These are phyloP conservation scores for Colletotrichum tropicale DNA, from an alignment of 2,329 filamentous ascomycete species.

Conservation along the genomic window DNA sequence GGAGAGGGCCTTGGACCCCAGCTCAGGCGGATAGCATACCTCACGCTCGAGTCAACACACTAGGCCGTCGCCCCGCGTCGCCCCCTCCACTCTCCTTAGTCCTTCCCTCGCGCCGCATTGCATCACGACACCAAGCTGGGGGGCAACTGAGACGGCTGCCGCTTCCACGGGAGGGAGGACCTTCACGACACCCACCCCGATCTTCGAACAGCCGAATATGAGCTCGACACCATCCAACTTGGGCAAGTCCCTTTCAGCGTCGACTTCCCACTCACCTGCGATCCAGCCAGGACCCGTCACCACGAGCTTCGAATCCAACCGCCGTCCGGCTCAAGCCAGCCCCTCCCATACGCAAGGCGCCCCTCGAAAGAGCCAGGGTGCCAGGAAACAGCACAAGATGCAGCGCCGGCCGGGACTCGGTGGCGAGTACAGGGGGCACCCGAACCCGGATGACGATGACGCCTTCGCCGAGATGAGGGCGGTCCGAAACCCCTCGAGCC, in stretches of 20 bases:
- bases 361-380: constrained; percentile 76
- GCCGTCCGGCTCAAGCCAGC: constrained; percentile 47
- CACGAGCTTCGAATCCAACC: constrained; percentile 54
- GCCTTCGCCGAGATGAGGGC: constrained; percentile 79
- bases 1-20: neutral
- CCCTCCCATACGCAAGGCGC: constrained; percentile 40
- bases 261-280: constrained; percentile 44
- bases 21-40: neutral
- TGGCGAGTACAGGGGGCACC: constrained; percentile 35
- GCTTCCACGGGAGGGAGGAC: neutral
- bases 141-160: neutral
- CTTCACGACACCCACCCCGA: neutral
- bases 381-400: constrained; percentile 83
- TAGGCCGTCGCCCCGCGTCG: neutral
- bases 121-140: constrained; percentile 5
- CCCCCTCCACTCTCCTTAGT: neutral
- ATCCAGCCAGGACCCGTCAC: constrained; percentile 46
- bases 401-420: constrained; percentile 70
- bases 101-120: neutral
- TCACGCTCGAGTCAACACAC: neutral
- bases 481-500: constrained; percentile 62
- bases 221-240: constrained; percentile 37
- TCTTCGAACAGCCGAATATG: constrained; percentile 21
- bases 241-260: constrained; percentile 58
- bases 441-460: constrained; percentile 75